Percentiles rank a stretch among this genome's conserved stretches.
Conservation (phyloP, 177 flowering plant genomes). For the Vitis hybrid region DNA sequence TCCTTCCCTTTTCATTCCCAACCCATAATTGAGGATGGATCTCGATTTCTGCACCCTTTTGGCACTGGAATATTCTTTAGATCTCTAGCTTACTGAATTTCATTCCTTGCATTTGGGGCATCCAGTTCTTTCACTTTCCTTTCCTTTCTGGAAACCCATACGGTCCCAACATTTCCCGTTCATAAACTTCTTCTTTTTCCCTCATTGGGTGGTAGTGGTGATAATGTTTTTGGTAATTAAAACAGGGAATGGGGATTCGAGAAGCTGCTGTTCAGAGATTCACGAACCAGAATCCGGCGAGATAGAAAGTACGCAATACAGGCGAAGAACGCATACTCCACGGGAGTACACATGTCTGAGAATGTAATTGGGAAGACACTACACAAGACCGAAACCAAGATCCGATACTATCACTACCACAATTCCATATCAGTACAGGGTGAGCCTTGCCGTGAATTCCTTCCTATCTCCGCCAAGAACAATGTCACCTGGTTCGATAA, state of each 20-base stretch:
- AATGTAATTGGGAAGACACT: constrained; percentile 50
- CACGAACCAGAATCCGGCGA: constrained; percentile 43
- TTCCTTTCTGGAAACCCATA: no score
- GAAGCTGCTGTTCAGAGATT: constrained; percentile 55
- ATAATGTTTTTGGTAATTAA: background rate
- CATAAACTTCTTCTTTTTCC: background rate
- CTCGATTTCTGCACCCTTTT: no score
- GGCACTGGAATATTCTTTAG: no score
- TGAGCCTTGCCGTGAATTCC: constrained; percentile 39
- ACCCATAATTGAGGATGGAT: no score
- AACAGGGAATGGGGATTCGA: constrained; percentile 71
- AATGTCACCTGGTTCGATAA: constrained; percentile 30
- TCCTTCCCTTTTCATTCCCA: no score
- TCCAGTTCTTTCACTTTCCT: no score
- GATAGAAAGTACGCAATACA: constrained; percentile 70
- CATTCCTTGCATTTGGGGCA: no score
- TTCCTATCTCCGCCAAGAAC: constrained; percentile 27
- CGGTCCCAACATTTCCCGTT: no score
- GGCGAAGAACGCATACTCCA: constrained; percentile 53
- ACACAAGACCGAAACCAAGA: constrained; percentile 59
- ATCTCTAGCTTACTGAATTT: no score
- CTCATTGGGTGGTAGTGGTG: background rate
- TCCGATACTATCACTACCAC: constrained; percentile 58
- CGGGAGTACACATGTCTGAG: constrained; percentile 77
- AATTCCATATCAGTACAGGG: constrained; percentile 35